Evolutionary conservation across 2,329 filamentous ascomycete species (phyloP).

Genomic region (Orbilia blumenaviensis): DNA sequence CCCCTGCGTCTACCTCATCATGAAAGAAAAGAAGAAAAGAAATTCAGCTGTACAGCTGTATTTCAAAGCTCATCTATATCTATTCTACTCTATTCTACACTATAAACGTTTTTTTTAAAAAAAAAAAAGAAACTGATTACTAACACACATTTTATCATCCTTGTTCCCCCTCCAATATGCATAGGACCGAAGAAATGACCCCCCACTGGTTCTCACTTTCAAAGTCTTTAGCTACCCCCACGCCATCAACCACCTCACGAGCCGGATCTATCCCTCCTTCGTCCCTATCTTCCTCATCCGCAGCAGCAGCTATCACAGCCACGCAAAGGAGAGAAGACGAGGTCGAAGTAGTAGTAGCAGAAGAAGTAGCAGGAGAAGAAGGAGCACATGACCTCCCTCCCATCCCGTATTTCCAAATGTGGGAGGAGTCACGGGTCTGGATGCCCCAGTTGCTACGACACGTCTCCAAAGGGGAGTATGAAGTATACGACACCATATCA

Average conservation of each 20-base stretch:
- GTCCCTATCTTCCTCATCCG: conserved; percentile 29
- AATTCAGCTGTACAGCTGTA: not conserved
- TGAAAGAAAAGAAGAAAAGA: not conserved
- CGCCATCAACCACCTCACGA: not conserved
- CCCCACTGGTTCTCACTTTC: conserved; percentile 56
- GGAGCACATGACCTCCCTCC: conserved; percentile 37
- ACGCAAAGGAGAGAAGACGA: no score
- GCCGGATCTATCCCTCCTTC: conserved; percentile 21
- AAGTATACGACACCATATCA: not conserved
- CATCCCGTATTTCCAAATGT: conserved; percentile 56
- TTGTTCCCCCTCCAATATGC: not conserved
- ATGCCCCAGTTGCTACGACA: conserved; percentile 51
- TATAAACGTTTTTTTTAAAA: not conserved
- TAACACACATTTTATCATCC: conserved; percentile 7
- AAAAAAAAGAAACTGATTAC: conserved; percentile 23
- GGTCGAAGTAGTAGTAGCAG: no score
- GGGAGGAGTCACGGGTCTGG: conserved; percentile 56
- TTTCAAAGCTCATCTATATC: conserved; percentile 10
- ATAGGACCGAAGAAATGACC: conserved; percentile 57
- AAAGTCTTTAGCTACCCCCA: conserved; percentile 27
- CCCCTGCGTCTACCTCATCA: not conserved
- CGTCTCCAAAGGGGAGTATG: not conserved
- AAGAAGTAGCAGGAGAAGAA: not conserved
- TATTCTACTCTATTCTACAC: not conserved
- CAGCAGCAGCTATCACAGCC: no score